These are phyloP conservation scores for Cardiospermum halicacabum DNA, from an alignment of 345 rosid species.

Conservation along the genomic window DNA sequence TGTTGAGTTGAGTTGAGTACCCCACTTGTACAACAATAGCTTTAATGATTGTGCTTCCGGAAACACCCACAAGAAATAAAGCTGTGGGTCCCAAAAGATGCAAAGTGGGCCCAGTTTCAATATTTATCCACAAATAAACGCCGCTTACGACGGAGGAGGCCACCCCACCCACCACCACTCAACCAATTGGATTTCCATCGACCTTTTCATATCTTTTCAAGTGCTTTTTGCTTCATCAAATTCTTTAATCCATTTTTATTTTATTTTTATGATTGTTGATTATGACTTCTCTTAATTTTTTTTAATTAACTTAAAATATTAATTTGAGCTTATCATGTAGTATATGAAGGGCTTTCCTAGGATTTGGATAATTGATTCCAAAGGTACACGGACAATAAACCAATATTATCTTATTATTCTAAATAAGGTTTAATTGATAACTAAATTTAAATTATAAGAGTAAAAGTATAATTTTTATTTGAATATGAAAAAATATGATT, in stretches of 20 bases:
- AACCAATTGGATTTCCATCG: neutral
- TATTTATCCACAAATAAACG: conserved; percentile 18
- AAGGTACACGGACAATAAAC: too few relatives aligned
- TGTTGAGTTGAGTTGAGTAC: neutral
- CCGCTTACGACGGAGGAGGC: neutral
- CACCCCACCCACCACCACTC: neutral
- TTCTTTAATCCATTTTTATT: neutral
- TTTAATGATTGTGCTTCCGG: conserved; percentile 7
- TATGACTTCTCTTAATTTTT: neutral
- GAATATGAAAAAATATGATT: neutral
- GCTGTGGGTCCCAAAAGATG: neutral
- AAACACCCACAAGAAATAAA: conserved; percentile 6
- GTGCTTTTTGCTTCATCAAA: neutral
- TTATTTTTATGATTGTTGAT: neutral
- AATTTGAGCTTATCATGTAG: too few relatives aligned
- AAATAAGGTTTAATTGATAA: too few relatives aligned
- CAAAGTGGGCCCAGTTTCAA: neutral
- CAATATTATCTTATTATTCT: too few relatives aligned
- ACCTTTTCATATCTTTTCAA: neutral
- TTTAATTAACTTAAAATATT: too few relatives aligned
- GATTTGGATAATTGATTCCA: too few relatives aligned
- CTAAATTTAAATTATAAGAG: too few relatives aligned
- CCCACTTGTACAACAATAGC: neutral
- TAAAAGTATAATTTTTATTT: too few relatives aligned
- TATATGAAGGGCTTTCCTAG: too few relatives aligned